Evolutionary conservation across 768 basidiomycete genomes (phyloP).

Genomic region (Fistulinella prunicolor): DNA sequence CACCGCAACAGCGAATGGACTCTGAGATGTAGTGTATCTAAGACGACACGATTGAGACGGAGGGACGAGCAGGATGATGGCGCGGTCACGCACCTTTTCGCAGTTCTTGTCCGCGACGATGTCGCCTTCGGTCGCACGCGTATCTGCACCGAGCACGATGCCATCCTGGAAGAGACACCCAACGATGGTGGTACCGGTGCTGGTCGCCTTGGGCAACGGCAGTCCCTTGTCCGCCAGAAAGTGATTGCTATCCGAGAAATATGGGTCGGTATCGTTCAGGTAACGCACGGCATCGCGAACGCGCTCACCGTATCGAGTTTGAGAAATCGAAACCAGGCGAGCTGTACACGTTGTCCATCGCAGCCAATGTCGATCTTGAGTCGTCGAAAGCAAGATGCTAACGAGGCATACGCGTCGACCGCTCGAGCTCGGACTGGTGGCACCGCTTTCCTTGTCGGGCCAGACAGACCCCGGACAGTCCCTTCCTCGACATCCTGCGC

Average conservation of each 20-base stretch:
- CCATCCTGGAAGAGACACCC: conserved; percentile 93
- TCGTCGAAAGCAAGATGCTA: neutral
- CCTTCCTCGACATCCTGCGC: conserved; percentile 1
- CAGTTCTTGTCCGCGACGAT: conserved; percentile 99
- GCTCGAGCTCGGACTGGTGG: conserved; percentile 23
- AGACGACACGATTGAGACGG: neutral
- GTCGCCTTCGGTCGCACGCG: conserved; percentile 88
- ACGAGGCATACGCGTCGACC: conserved; percentile 34
- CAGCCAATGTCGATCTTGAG: neutral
- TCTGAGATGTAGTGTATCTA: conserved; percentile 98
- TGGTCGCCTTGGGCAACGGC: conserved; percentile 78
- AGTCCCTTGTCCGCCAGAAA: conserved; percentile 70
- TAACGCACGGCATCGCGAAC: neutral
- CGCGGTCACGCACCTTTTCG: conserved; percentile 93
- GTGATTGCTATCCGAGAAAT: conserved; percentile 51
- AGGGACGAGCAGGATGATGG: neutral
- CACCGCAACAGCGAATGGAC: conserved; percentile 95
- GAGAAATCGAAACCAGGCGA: conserved; percentile 75
- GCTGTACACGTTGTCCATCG: conserved; percentile 48
- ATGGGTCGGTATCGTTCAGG: neutral
- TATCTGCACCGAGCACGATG: conserved; percentile 94
- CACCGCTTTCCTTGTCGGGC: too few species aligned
- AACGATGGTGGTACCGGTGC: conserved; percentile 97
- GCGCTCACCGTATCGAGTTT: conserved; percentile 61
- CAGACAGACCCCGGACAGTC: conserved; percentile 16